Conservation (phyloP, 2,329 filamentous ascomycete genomes). For the Beauveria rudraprayagi region DNA sequence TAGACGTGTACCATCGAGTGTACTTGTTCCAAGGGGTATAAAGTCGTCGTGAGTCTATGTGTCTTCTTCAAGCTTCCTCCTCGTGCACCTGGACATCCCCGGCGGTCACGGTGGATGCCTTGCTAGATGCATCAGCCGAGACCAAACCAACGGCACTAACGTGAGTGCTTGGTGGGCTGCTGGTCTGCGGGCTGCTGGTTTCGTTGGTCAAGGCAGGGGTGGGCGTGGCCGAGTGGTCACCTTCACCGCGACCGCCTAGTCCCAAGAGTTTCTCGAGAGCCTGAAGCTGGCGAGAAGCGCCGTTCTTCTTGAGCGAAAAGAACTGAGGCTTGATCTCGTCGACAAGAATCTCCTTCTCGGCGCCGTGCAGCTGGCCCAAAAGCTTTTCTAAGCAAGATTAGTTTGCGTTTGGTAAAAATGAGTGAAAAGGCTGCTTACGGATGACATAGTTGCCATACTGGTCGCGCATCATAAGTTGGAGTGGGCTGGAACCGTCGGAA, state of each 20-base stretch:
- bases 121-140: conserved; percentile 21
- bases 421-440: conserved; percentile 50
- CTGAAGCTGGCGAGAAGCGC: conserved; percentile 52
- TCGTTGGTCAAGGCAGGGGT: conserved; percentile 62
- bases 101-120: conserved; percentile 13
- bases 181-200: conserved; percentile 61
- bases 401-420: conserved; percentile 20
- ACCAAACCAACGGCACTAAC: conserved; percentile 42
- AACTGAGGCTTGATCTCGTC: conserved; percentile 58
- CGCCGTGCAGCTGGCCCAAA: conserved; percentile 52
- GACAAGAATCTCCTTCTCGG: conserved; percentile 51
- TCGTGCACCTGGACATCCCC: conserved; percentile 20
- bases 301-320: conserved; percentile 52
- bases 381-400: conserved; percentile 61
- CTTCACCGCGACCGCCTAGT: conserved; percentile 13
- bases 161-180: conserved; percentile 55
- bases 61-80: conserved; percentile 22
- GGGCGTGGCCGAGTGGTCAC: conserved; percentile 45
- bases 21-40: conserved; percentile 8
- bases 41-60: conserved; percentile 9
- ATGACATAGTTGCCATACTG: conserved; percentile 95
- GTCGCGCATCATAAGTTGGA: conserved; percentile 76
- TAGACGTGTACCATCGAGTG: conserved; percentile 15
- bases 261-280: conserved; percentile 28
- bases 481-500: conserved; percentile 58